Evolutionary conservation across 2,329 filamentous ascomycete species (phyloP).

Genomic region (Fusarium cyanostomum): DNA sequence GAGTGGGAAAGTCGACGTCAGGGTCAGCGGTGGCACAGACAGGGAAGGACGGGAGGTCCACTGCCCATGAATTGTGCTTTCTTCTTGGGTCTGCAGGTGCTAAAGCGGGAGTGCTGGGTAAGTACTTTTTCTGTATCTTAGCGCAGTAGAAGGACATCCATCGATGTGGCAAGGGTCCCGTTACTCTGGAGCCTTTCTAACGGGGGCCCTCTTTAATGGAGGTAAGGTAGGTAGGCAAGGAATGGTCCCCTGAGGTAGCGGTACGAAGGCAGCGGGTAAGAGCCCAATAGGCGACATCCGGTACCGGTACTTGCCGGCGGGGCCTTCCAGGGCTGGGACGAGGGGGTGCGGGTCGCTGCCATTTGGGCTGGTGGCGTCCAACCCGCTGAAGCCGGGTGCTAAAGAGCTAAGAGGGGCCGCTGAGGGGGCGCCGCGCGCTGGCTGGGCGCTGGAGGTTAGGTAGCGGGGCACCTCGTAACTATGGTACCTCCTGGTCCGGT

Average conservation of each 20-base stretch:
- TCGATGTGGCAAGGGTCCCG: conserved; percentile 35
- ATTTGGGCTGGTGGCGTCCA: conserved; percentile 33
- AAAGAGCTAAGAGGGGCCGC: conserved; percentile 23
- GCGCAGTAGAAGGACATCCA: conserved; percentile 22
- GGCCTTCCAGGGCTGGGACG: conserved; percentile 14
- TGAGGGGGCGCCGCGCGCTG: conserved; percentile 19
- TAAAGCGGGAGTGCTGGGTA: conserved; percentile 15
- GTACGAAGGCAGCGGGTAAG: conserved; percentile 12
- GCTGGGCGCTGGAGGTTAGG: conserved; percentile 21
- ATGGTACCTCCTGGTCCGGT: conserved; percentile 6
- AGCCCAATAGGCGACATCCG: background rate
- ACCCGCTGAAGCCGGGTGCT: conserved; percentile 24
- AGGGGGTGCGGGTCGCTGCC: conserved; percentile 18
- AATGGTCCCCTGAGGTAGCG: conserved; percentile 25
- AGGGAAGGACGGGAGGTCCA: conserved; percentile 33
- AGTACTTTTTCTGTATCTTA: conserved; percentile 19
- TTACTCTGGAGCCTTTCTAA: conserved; percentile 30
- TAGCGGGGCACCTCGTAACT: conserved; percentile 36
- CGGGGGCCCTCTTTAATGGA: conserved; percentile 18
- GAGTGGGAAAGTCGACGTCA: conserved; percentile 37
- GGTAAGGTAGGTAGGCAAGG: conserved; percentile 9
- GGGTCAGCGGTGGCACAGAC: conserved; percentile 19
- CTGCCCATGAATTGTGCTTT: conserved; percentile 33
- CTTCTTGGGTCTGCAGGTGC: conserved; percentile 23
- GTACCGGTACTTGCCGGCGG: conserved; percentile 27